Percentiles rank a stretch among this genome's conserved stretches.
These are phyloP conservation scores for Hibiscus syriacus DNA, from an alignment of 345 rosid genomes.

Conservation along the genomic window DNA sequence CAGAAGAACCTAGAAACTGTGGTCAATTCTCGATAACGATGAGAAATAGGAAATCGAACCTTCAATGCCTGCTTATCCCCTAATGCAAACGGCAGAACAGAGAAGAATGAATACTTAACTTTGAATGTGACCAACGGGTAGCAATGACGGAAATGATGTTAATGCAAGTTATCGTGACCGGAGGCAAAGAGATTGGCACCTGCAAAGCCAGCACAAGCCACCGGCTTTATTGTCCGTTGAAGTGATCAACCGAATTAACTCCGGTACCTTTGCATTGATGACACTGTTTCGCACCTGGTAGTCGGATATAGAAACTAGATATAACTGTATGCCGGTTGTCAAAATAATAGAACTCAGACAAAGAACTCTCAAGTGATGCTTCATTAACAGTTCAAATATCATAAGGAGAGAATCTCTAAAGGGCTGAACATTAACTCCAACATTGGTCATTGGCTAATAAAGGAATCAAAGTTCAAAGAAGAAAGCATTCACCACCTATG, in stretches of 20 bases:
- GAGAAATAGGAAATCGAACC: background rate
- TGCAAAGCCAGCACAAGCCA: conserved; percentile 90
- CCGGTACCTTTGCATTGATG: conserved; percentile 77
- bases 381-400: too few relatives aligned
- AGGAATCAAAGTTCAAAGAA: too few relatives aligned
- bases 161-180: background rate
- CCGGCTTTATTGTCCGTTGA: conserved; percentile 93
- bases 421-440: too few relatives aligned
- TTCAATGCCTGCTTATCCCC: background rate
- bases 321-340: background rate
- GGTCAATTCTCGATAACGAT: background rate
- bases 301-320: conserved; percentile 5
- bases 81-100: background rate
- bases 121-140: background rate
- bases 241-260: conserved; percentile 83
- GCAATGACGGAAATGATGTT: background rate
- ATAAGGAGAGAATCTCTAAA: too few relatives aligned
- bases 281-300: conserved; percentile 53
- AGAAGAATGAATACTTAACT: background rate
- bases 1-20: too few relatives aligned
- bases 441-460: too few relatives aligned
- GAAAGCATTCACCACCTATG: too few relatives aligned
- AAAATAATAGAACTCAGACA: background rate
- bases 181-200: conserved; percentile 27
- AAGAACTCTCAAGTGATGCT: background rate